These are phyloP conservation scores for Pleodorina starrii DNA, from an alignment of 139 green algal genomes.

Conservation along the genomic window DNA sequence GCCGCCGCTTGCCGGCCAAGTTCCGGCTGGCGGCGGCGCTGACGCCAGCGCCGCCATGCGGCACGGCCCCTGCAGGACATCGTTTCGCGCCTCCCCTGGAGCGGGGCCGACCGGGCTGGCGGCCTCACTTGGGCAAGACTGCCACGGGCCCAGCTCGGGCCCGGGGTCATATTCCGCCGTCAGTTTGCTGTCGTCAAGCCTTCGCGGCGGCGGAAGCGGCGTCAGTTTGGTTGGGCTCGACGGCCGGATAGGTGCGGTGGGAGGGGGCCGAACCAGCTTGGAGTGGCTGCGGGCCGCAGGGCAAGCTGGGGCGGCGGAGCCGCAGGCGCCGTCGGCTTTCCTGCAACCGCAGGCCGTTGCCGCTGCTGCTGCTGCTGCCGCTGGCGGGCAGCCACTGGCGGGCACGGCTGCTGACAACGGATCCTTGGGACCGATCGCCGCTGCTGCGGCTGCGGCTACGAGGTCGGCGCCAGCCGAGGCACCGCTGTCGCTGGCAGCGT, in stretches of 20 bases:
- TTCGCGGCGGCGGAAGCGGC: background rate
- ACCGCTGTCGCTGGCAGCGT: background rate
- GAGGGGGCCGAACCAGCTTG: background rate
- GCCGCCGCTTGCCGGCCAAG: background rate
- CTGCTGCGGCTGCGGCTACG: background rate
- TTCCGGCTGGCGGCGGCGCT: no score
- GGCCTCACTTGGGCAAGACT: background rate
- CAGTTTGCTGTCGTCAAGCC: conserved; percentile 43
- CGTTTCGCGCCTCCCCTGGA: background rate
- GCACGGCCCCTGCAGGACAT: no score
- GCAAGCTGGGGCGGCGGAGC: background rate
- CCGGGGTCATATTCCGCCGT: background rate
- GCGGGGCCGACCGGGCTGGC: background rate
- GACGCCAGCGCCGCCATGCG: no score
- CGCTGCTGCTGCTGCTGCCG: background rate
- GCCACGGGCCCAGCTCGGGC: background rate
- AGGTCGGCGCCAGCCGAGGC: background rate
- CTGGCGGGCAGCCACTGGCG: background rate
- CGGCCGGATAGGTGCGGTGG: background rate
- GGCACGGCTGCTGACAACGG: background rate
- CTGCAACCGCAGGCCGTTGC: background rate
- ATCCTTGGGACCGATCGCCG: background rate
- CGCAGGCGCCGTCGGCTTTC: background rate
- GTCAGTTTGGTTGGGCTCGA: background rate
- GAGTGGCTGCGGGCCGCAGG: background rate